These are phyloP conservation scores for Aspergillus quadrilineatus DNA, from an alignment of 2,329 filamentous ascomycete genomes.

Conservation along the genomic window DNA sequence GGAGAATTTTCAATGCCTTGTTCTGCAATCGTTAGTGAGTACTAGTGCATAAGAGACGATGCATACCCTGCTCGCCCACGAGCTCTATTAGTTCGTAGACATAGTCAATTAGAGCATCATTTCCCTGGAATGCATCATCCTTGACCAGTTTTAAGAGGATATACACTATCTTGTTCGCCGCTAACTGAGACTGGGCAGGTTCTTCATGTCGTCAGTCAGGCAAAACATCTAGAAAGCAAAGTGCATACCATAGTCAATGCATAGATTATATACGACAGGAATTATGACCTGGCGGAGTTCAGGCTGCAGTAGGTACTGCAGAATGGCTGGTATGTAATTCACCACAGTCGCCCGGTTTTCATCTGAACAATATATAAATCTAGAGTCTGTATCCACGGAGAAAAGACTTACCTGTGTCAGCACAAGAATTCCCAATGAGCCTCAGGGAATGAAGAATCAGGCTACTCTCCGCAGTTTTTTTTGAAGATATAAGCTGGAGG, in stretches of 20 bases:
- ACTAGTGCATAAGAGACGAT: background rate
- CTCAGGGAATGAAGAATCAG: conserved; percentile 43
- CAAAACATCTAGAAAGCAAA: background rate
- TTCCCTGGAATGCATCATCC: conserved; percentile 32
- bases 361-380: conserved; percentile 31
- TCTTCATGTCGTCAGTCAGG: conserved; percentile 31
- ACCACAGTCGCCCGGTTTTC: conserved; percentile 44
- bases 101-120: conserved; percentile 35
- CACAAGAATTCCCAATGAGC: conserved; percentile 47
- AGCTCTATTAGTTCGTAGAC: conserved; percentile 43
- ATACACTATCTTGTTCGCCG: conserved; percentile 37
- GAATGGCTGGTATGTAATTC: conserved; percentile 41
- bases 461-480: conserved; percentile 27
- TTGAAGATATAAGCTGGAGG: conserved; percentile 38
- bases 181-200: conserved; percentile 41
- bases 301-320: conserved; percentile 35
- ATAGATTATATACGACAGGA: conserved; percentile 48
- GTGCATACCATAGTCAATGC: conserved; percentile 43
- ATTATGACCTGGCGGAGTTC: conserved; percentile 41
- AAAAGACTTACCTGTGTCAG: conserved; percentile 39
- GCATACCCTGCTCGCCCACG: conserved; percentile 40
- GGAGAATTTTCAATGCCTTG: conserved; percentile 36
- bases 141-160: conserved; percentile 38
- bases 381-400: background rate
- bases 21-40: conserved; percentile 22